Percentiles rank a stretch among this genome's conserved stretches.
These are phyloP conservation scores for Oidiodendron maius DNA, from an alignment of 495 filamentous ascomycete species.

Conservation along the genomic window DNA sequence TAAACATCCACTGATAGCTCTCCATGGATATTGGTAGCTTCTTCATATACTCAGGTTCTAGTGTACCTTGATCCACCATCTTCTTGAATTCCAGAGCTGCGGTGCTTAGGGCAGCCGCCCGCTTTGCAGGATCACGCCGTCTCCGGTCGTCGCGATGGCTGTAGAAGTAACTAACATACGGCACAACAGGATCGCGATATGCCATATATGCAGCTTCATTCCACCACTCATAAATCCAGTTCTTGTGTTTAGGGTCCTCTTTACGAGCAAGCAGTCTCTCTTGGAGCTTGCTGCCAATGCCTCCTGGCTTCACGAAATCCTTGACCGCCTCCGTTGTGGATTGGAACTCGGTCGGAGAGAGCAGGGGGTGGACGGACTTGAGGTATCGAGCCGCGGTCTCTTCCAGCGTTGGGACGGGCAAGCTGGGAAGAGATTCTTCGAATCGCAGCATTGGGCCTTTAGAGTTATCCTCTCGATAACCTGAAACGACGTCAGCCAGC, in stretches of 20 bases:
- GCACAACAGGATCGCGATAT: constrained; percentile 94
- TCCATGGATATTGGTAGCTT: constrained; percentile 93
- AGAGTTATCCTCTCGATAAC: constrained; percentile 85
- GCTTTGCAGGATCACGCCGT: constrained; percentile 81
- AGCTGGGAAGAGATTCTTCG: constrained; percentile 85
- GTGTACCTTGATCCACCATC: constrained; percentile 71
- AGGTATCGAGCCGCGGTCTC: constrained; percentile 90
- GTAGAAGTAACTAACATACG: constrained; percentile 99
- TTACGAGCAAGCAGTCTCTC: constrained; percentile 77
- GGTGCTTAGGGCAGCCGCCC: constrained; percentile 83
- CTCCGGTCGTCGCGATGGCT: constrained; percentile 90
- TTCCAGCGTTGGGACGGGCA: constrained; percentile 90
- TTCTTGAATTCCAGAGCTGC: constrained; percentile 89
- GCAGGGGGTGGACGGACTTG: constrained; percentile 81
- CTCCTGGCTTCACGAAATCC: constrained; percentile 76
- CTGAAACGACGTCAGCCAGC: constrained; percentile 36
- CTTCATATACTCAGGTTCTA: constrained; percentile 99
- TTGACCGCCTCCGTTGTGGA: constrained; percentile 75
- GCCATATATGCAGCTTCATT: constrained; percentile 84
- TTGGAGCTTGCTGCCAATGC: constrained; percentile 79
- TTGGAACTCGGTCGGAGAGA: constrained; percentile 67
- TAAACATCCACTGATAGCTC: constrained; percentile 99
- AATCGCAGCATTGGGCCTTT: constrained; percentile 94
- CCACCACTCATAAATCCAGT: constrained; percentile 99
- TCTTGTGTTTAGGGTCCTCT: constrained; percentile 77